Evolutionary conservation across 495 filamentous ascomycete species (phyloP).

Genomic region (Penicillium lividum): DNA sequence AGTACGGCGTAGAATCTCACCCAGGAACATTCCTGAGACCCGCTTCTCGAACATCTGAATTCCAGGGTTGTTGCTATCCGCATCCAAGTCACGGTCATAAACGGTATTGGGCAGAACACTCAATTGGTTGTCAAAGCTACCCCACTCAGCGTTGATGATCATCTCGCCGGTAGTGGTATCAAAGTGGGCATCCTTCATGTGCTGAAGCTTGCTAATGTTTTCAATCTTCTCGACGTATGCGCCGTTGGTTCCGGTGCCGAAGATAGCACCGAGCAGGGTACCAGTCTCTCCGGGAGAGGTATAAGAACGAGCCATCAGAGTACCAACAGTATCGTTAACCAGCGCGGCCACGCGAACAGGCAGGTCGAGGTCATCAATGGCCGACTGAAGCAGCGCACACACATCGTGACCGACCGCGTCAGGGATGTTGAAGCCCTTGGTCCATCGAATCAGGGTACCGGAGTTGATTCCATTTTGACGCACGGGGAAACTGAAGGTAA

Average conservation of each 20-base stretch:
- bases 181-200: conserved; percentile 57
- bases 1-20: conserved; percentile 84
- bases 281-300: conserved; percentile 85
- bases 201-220: conserved; percentile 48
- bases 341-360: conserved; percentile 92
- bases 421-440: conserved; percentile 94
- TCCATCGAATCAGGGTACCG: conserved; percentile 92
- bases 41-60: conserved; percentile 99
- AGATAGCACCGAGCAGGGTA: conserved; percentile 86
- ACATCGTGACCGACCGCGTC: conserved; percentile 95
- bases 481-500: conserved; percentile 97
- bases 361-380: conserved; percentile 82
- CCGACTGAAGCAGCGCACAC: conserved; percentile 83
- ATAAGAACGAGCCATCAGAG: conserved; percentile 96
- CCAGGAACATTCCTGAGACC: conserved; percentile 96
- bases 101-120: conserved; percentile 80
- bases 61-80: conserved; percentile 83
- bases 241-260: conserved; percentile 91
- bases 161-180: conserved; percentile 86
- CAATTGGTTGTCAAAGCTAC: conserved; percentile 93
- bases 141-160: conserved; percentile 99
- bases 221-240: conserved; percentile 71
- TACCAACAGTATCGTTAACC: conserved; percentile 97
- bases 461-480: conserved; percentile 92
- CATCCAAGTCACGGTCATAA: conserved; percentile 80